Evolutionary conservation across 768 basidiomycete genomes (phyloP), one percentile per base, ranked within the genome.

Genomic region (Gymnopilus dilepis): DNA sequence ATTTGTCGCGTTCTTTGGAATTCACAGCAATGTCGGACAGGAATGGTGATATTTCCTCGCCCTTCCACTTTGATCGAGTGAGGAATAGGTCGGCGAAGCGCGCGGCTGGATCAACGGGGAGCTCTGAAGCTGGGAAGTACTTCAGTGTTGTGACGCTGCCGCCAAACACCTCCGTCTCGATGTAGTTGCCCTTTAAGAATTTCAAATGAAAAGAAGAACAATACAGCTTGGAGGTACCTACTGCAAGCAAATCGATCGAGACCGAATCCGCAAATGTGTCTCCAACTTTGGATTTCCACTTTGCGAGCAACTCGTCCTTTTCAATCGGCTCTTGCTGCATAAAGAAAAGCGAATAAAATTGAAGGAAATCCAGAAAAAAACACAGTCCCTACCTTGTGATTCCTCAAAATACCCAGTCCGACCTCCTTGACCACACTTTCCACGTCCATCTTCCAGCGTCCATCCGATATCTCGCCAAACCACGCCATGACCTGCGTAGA

Each of bases 21-120:
- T 93, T 88, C n/a, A 95, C 80, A 0, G 89, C 89, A 58, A 97
- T 86, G 63, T 94, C 94, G 6, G 80, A 74, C 12, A 99, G 77
- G 76, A 96, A 99, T 4, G 91, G 92, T 26, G 78, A 75, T 61
- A 98, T 91, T 17, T 96, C 94, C 12, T 90, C 87, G 6, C 81
- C 83, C 68, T 83, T 87, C 94, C 94, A 95, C 45, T 84, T 84
- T 21, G 84, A 64, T 5, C 89, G 86, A 8, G 89, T 90, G 38
- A 93, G 79, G 80, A 99, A 99, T 15, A 99, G 84, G 64, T 97
- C 94, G 12, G 84, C 74, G 76, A 99, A 99, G 15, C 97, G 89
- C 7, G 86, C 83, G 1, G 88, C 80, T 5, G 96, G 90, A 53
- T 94, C 90, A 0, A 84, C 72, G 1, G 96, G 92, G 24, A 99